These are phyloP conservation scores for Trichoderma pleuroti DNA, from an alignment of 2,329 filamentous ascomycete genomes.

Conservation along the genomic window DNA sequence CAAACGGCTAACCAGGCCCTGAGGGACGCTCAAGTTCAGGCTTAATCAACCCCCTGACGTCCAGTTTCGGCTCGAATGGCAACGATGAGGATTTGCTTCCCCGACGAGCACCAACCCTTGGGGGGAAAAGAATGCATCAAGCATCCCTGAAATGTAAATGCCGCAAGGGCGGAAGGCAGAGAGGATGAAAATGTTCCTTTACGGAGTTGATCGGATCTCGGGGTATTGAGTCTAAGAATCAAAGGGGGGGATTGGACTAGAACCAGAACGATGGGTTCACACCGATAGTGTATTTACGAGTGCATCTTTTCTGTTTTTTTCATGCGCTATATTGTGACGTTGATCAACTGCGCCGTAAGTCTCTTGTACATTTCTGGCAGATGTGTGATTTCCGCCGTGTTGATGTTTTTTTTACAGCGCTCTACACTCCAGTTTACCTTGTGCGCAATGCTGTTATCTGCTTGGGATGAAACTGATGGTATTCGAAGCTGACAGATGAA, in stretches of 20 bases:
- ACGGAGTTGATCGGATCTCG: conserved; percentile 7
- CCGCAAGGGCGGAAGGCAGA: background rate
- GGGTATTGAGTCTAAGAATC: conserved; percentile 24
- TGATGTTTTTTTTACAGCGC: background rate
- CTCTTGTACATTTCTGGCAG: background rate
- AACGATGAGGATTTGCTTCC: background rate
- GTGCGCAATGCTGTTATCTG: background rate
- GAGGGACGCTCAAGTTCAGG: conserved; percentile 28
- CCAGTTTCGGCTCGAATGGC: background rate
- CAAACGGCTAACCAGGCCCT: conserved; percentile 60
- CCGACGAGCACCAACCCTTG: too few relatives aligned
- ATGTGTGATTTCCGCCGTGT: background rate
- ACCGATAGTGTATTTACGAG: background rate
- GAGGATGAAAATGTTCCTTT: conserved; percentile 8
- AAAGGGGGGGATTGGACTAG: background rate
- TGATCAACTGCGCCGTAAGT: background rate
- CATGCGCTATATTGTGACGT: background rate
- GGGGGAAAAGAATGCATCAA: too few relatives aligned
- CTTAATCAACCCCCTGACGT: background rate
- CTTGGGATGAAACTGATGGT: background rate
- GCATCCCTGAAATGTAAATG: background rate
- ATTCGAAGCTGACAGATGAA: background rate
- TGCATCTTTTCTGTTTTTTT: background rate
- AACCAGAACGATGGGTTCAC: background rate
- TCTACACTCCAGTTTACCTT: background rate